Evolutionary conservation across 2,329 filamentous ascomycete genomes (phyloP).

Genomic region (Verticillium isaacii): DNA sequence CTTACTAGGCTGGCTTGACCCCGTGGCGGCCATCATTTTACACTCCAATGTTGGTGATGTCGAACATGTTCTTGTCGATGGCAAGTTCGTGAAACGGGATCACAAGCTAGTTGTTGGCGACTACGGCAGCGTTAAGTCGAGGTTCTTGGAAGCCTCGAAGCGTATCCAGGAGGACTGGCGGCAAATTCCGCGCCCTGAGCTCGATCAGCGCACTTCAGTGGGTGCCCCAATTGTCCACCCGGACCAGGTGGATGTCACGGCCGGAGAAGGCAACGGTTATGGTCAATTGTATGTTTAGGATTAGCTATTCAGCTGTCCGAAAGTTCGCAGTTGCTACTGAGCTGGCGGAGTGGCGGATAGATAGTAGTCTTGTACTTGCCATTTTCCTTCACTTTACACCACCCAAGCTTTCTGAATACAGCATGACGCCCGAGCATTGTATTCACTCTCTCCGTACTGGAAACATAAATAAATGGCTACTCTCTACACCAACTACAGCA

Average conservation of each 20-base stretch:
- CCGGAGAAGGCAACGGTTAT: neutral
- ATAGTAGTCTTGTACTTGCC: neutral
- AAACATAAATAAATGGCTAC: too few species aligned
- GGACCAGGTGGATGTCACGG: neutral
- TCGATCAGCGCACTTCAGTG: conserved; percentile 18
- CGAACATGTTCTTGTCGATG: conserved; percentile 43
- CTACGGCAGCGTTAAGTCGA: conserved; percentile 21
- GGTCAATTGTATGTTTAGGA: neutral
- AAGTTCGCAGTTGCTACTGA: neutral
- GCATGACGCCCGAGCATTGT: too few species aligned
- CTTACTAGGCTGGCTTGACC: conserved; percentile 49
- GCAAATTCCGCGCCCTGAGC: conserved; percentile 18
- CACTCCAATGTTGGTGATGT: conserved; percentile 49
- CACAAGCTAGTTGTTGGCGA: conserved; percentile 25
- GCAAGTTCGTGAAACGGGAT: conserved; percentile 40
- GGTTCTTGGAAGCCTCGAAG: conserved; percentile 23
- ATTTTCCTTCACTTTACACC: neutral
- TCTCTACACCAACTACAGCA: too few species aligned
- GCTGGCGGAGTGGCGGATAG: neutral
- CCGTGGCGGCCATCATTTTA: conserved; percentile 49
- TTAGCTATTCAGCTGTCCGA: neutral
- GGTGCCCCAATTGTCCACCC: neutral
- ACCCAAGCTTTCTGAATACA: too few species aligned
- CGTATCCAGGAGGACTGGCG: conserved; percentile 22
- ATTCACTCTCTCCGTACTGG: too few species aligned